Percentiles rank a stretch among this genome's conserved stretches.
phyloP scores from a whole-genome alignment of 345 rosid species.

The Salix viminalis region DNA sequence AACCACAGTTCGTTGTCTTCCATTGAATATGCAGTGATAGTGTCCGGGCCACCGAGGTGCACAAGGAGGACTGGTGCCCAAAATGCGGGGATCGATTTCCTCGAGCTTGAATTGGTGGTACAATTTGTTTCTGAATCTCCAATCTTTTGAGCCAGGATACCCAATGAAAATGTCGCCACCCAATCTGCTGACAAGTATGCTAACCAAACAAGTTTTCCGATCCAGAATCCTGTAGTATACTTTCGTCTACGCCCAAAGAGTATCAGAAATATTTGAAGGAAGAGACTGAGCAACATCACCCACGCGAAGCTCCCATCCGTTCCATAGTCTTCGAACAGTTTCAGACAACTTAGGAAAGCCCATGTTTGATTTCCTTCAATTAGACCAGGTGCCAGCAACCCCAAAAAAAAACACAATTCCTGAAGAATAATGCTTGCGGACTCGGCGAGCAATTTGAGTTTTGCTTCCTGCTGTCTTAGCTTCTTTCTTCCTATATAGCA shows the following conservation, averaged over 20 bases:
- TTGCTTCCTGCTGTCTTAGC: too few species aligned
- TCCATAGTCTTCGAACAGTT: not conserved
- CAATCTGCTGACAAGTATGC: not conserved
- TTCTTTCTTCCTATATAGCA: too few species aligned
- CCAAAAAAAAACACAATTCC: too few species aligned
- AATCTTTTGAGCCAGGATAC: not conserved
- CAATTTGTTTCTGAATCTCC: not conserved
- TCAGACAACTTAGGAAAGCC: not conserved
- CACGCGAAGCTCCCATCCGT: not conserved
- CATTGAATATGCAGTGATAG: slow-evolving; percentile 31
- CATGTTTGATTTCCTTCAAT: not conserved
- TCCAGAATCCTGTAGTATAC: not conserved
- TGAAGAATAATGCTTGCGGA: too few species aligned
- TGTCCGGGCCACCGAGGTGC: slow-evolving; percentile 5
- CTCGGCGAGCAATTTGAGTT: too few species aligned
- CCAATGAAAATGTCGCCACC: not conserved
- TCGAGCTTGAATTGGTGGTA: not conserved
- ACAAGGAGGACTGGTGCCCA: slow-evolving; percentile 2
- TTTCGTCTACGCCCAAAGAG: not conserved
- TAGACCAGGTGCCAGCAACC: too few species aligned
- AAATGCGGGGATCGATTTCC: not conserved
- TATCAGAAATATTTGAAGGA: not conserved
- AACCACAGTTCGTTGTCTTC: slow-evolving; percentile 42
- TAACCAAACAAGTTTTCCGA: not conserved
- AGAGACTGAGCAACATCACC: not conserved